Conservation (phyloP, 2,329 filamentous ascomycete genomes). For the Paracorniculantispora psalliotae region DNA sequence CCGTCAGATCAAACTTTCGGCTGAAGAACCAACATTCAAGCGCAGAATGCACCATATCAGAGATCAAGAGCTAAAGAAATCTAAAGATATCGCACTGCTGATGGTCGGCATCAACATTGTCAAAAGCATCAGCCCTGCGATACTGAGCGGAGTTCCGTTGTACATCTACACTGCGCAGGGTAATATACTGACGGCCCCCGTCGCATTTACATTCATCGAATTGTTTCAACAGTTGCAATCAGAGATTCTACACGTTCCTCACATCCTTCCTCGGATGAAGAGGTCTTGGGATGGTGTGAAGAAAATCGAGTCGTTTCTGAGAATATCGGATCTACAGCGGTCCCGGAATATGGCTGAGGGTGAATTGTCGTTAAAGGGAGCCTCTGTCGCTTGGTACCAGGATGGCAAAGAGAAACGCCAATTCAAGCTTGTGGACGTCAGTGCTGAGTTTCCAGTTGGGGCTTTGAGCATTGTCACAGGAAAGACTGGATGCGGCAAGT, state of each 20-base stretch:
- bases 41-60: constrained; percentile 9
- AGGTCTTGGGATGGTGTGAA: background rate
- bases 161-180: background rate
- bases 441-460: constrained; percentile 9
- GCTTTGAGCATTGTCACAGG: constrained; percentile 14
- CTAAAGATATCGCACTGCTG: background rate
- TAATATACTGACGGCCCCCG: background rate
- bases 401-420: background rate
- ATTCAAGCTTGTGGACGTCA: constrained; percentile 7
- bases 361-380: background rate
- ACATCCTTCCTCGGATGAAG: background rate
- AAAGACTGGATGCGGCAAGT: constrained; percentile 14
- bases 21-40: constrained; percentile 11
- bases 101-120: background rate
- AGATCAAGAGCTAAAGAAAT: constrained; percentile 4
- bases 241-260: constrained; percentile 2
- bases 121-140: constrained; percentile 7
- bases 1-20: constrained; percentile 16
- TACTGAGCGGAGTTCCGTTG: constrained; percentile 8
- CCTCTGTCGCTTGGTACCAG: background rate
- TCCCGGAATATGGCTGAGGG: too few relatives aligned
- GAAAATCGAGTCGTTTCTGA: background rate
- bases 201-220: constrained; percentile 14
- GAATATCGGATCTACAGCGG: background rate
- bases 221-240: constrained; percentile 13